Base-by-base conservation (phyloP, 2,329 filamentous ascomycete genomes). In the Leptographium wingfieldii region DNA sequence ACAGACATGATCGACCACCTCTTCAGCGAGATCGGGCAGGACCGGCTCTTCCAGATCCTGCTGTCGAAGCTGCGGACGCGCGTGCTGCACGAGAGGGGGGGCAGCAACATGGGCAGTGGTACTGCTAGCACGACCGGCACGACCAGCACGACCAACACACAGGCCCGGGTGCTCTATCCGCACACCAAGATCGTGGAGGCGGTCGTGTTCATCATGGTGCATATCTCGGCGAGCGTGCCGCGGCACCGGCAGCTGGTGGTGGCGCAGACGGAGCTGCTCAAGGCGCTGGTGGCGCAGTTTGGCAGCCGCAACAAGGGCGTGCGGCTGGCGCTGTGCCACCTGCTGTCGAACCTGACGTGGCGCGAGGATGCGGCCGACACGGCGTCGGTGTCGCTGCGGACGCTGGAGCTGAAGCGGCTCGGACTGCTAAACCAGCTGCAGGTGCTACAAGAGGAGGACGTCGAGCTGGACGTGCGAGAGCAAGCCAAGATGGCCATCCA, bases 301-400 rank as follows among this genome's bases (percentile, higher is more conserved):
- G 81, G 77, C 54, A 89, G 90, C 71, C 80, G 83, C 52, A 83
- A 88, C 68, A 80, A 82, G 54, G 83, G 87, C 51, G 86, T 99
- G 7, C 85, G 92, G 6, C 80, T 85, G 25, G 86, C 86, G 54
- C 83, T 94, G 66, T 90, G 90, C 64, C 92, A 92, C 80, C 78
- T 95, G 52, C 80, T 95, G 53, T 88, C 86, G 69, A 96, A 96
- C 69, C 79, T 99, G 52, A 88, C 89, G 0, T 95, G 87, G 78
- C 80, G 86, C 63, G 92, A 96, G 63, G 86, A 92, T 66, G 78
- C 81, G 7, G 78, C 73, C 35, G 91, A 96, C 66, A 75, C 77
- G 25, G 74, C 78, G 27, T 82, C 81, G 11, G 89, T 87, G 63
- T 76, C 80, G 35, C 80, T 85, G 66, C 80, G 94, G 58, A 86